Base-by-base conservation (phyloP, 768 basidiomycete species). In the Rhodosporidiobolus sp. region DNA sequence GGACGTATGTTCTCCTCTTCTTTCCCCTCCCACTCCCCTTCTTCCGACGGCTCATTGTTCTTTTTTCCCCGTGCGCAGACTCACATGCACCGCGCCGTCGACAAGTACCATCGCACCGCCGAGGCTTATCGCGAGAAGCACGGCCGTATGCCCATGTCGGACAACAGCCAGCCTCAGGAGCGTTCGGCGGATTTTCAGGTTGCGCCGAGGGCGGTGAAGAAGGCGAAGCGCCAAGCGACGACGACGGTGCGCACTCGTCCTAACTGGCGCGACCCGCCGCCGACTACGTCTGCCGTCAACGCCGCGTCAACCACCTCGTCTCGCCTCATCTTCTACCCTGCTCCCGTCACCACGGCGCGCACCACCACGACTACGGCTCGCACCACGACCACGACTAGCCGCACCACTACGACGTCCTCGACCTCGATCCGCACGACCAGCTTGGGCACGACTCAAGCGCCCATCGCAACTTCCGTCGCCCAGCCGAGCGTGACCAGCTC, bases 91-190 rank as follows among this genome's bases (percentile, higher is more conserved):
- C 53, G 56, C 28, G 50, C 50, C 10, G 48, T 58, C 14, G 53
- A 62, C 30, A 75, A 75, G 67, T 75, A 65, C 60, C 19, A 46
- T 1, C 30, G 53, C 19, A 65, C 67, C 11, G 46, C 28, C 19
- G 20, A 43, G 35, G 48, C 62, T 32, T 60, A 53, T 46, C 54
- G 59, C 38, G 38, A 65, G 28, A 38, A 55, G n/a, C 30, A 34
- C 24, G 68, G 61, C 20, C 34, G 16, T 43, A 26, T 50, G 16
- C 43, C 73, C 56, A 46, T 17, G 16, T 24, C 26, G 38, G 48
- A 32, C 14, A 50, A 52, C 6, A 1, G 4, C 19, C 43, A 19
- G 17, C 16, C 9, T 3, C 53, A 54, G 45, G 26, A 68, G 32
- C 43, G 52, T 3, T 60, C 55, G 38, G 38, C 38, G 38, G 38